A percentile compares a stretch with the other conserved stretches of the same genome.
These are phyloP conservation scores for Entomortierella parvispora DNA, from an alignment of 192 early-diverging fungal species.

Conservation along the genomic window DNA sequence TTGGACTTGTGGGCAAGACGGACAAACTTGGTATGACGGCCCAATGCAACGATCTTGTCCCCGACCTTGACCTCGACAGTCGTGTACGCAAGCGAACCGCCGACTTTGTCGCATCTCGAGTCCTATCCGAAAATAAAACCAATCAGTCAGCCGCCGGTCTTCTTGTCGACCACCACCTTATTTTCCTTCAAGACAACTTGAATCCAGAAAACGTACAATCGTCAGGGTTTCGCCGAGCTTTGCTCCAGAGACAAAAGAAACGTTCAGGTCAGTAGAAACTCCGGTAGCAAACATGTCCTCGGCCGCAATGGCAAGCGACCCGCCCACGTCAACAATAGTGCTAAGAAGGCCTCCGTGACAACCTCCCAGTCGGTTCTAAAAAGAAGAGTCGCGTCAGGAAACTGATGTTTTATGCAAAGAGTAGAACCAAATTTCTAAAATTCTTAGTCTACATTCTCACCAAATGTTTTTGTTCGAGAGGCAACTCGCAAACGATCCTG, in stretches of 20 bases:
- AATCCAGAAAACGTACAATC: constrained; percentile 40
- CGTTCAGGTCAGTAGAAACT: constrained; percentile 65
- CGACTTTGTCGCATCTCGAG: constrained; percentile 61
- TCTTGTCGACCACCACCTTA: too few species aligned
- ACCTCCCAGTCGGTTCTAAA: constrained; percentile 57
- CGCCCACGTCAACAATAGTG: constrained; percentile 63
- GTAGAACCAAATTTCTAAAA: too few species aligned
- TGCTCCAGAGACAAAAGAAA: constrained; percentile 61
- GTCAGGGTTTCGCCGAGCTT: constrained; percentile 55
- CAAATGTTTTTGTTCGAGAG: constrained; percentile 59
- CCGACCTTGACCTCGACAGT: constrained; percentile 53
- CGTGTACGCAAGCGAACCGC: constrained; percentile 65
- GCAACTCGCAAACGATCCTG: constrained; percentile 51
- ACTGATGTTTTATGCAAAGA: too few species aligned
- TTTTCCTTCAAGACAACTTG: too few species aligned
- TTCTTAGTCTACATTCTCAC: too few species aligned
- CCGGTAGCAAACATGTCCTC: constrained; percentile 63
- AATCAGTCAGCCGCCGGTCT: background rate
- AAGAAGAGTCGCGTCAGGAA: too few species aligned
- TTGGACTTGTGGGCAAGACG: constrained; percentile 44
- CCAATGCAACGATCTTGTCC: constrained; percentile 57
- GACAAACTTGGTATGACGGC: constrained; percentile 68
- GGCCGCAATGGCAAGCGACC: constrained; percentile 63
- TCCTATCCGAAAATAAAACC: constrained; percentile 34
- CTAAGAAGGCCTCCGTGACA: constrained; percentile 64